phyloP scores from a whole-genome alignment of 176 grass and related monocot species.

The Canna indica region DNA sequence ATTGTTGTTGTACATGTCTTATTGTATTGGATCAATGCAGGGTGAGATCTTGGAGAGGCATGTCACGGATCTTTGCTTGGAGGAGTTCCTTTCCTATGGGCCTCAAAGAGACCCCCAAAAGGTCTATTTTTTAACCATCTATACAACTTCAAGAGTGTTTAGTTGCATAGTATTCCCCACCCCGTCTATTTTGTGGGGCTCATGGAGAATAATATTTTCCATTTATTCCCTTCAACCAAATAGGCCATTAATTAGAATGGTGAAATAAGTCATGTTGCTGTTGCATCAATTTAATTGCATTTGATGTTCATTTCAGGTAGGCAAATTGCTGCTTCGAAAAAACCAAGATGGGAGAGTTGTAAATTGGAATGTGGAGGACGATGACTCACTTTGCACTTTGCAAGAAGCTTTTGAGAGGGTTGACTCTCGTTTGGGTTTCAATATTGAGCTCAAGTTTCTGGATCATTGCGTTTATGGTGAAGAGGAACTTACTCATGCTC shows the following conservation, averaged over 20 bases:
- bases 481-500: constrained; percentile 39
- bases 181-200: no score
- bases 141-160: no score
- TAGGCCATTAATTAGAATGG: no score
- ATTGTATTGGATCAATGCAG: not conserved
- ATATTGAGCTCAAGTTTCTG: constrained; percentile 82
- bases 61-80: constrained; percentile 55
- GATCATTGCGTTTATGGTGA: constrained; percentile 49
- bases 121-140: constrained; percentile 22
- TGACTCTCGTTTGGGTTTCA: constrained; percentile 60
- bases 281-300: not conserved
- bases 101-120: constrained; percentile 52
- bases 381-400: constrained; percentile 61
- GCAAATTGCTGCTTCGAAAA: constrained; percentile 59
- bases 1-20: not conserved
- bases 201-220: no score
- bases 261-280: not conserved
- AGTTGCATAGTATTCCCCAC: no score
- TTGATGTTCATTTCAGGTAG: constrained; percentile 25
- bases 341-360: constrained; percentile 51
- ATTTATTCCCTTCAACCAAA: no score
- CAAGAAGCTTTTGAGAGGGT: constrained; percentile 80
- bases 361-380: constrained; percentile 74
- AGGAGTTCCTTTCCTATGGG: constrained; percentile 75
- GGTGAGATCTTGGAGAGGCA: constrained; percentile 46